A percentile compares a stretch with the other conserved stretches of the same genome.
Conservation (phyloP, 1,284 basidiomycete species). For the Porogramme epimiltina region DNA sequence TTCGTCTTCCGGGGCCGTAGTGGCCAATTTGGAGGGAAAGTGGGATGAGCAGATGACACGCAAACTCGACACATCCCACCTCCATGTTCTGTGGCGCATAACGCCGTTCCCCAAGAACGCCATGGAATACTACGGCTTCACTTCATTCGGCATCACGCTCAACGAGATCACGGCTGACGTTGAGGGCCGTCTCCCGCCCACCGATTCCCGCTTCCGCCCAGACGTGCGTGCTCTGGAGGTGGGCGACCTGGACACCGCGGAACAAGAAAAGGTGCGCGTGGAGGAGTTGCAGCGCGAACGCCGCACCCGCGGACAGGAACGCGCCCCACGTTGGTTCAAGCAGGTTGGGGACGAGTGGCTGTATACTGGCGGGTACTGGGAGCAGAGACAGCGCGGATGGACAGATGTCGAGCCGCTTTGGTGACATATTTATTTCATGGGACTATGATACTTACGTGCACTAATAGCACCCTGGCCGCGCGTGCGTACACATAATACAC, state of each 20-base stretch:
- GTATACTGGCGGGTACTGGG: constrained; percentile 84
- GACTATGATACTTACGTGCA: constrained; percentile 15
- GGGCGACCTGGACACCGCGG: constrained; percentile 77
- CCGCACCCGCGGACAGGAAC: constrained; percentile 56
- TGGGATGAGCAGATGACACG: constrained; percentile 81
- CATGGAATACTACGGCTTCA: constrained; percentile 82
- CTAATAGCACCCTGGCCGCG: constrained; percentile 7
- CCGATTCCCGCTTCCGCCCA: constrained; percentile 85
- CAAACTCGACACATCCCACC: constrained; percentile 65
- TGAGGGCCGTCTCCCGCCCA: constrained; percentile 70
- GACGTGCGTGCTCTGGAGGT: constrained; percentile 88
- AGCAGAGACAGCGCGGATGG: constrained; percentile 68
- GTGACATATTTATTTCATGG: constrained; percentile 42
- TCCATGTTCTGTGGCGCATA: constrained; percentile 77
- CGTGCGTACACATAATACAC: not conserved
- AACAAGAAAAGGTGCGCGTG: constrained; percentile 72
- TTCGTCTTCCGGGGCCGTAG: constrained; percentile 52
- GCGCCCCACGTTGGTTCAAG: constrained; percentile 72
- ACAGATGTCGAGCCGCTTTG: constrained; percentile 60
- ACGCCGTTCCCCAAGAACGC: constrained; percentile 74
- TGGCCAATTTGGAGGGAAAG: constrained; percentile 74
- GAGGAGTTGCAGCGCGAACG: constrained; percentile 78
- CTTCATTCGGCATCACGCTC: constrained; percentile 75
- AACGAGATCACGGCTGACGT: constrained; percentile 82
- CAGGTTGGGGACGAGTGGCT: constrained; percentile 72